Conservation (phyloP, 75 land plant genomes). For the Larix kaempferi region DNA sequence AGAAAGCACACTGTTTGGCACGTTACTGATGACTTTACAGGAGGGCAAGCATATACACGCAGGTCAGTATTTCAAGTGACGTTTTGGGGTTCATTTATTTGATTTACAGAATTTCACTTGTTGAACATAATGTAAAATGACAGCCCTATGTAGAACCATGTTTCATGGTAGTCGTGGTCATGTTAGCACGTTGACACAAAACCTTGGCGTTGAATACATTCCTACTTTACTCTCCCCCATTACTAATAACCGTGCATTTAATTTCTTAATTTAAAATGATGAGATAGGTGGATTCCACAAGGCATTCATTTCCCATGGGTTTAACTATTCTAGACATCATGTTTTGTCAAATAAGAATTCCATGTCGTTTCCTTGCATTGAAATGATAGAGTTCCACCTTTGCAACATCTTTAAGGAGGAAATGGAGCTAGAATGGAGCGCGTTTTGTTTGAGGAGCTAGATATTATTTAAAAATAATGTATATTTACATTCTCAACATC, state of each 20-base stretch:
- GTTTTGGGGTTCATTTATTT: not conserved
- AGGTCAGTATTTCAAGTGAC: constrained; percentile 30
- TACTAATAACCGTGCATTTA: not conserved
- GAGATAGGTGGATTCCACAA: not conserved
- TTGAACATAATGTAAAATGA: too few relatives aligned
- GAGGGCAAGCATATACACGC: constrained; percentile 63
- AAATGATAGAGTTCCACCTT: too few relatives aligned
- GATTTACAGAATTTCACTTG: not conserved
- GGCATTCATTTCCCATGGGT: too few relatives aligned
- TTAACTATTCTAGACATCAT: too few relatives aligned
- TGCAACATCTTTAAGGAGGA: too few relatives aligned
- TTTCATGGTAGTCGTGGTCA: too few relatives aligned
- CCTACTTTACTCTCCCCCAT: not conserved
- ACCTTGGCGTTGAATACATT: not conserved
- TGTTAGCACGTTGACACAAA: not conserved
- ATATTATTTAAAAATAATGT: too few relatives aligned
- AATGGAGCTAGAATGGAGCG: too few relatives aligned
- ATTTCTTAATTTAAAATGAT: not conserved
- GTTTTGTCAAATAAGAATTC: not conserved
- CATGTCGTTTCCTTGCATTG: too few relatives aligned
- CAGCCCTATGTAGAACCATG: too few relatives aligned
- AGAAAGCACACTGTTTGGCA: constrained; percentile 86
- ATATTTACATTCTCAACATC: too few relatives aligned
- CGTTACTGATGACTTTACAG: constrained; percentile 63
- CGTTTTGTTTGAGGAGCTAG: too few relatives aligned